These are phyloP conservation scores for Neckera pumila DNA, from an alignment of 225 moss, liverwort and hornwort genomes.

Conservation along the genomic window DNA sequence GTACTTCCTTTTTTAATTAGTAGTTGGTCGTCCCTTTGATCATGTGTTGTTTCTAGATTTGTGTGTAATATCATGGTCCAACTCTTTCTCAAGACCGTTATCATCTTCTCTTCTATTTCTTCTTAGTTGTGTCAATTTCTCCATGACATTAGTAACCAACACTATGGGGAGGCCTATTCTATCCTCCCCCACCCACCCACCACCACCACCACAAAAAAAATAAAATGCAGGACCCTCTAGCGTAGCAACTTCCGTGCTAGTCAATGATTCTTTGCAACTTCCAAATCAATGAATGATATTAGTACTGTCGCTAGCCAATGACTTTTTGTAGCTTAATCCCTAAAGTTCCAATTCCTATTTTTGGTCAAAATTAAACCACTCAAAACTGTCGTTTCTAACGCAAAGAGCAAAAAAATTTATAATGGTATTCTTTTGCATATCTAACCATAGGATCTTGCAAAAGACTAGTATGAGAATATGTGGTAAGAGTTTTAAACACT, in stretches of 20 bases:
- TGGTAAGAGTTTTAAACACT: too few species aligned
- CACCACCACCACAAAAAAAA: too few species aligned
- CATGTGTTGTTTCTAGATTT: neutral
- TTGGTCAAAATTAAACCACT: accelerated
- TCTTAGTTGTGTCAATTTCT: neutral
- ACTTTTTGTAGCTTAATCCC: accelerated
- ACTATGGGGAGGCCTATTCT: accelerated
- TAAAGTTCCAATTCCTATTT: too few species aligned
- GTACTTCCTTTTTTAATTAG: too few species aligned
- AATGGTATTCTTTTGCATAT: too few species aligned
- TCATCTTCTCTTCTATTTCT: neutral
- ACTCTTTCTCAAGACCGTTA: neutral
- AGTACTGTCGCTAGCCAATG: too few species aligned
- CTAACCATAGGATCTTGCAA: too few species aligned
- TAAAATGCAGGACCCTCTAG: accelerated
- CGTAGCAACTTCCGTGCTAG: neutral
- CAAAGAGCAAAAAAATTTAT: too few species aligned
- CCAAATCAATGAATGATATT: too few species aligned
- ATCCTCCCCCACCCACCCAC: too few species aligned
- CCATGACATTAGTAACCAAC: neutral
- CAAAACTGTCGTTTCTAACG: too few species aligned
- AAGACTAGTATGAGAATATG: too few species aligned
- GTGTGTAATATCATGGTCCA: neutral
- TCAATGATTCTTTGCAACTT: neutral
- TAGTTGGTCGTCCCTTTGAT: neutral